These are phyloP conservation scores for Zymoseptoria crescenta DNA, from an alignment of 2,329 filamentous ascomycete genomes.

Conservation along the genomic window DNA sequence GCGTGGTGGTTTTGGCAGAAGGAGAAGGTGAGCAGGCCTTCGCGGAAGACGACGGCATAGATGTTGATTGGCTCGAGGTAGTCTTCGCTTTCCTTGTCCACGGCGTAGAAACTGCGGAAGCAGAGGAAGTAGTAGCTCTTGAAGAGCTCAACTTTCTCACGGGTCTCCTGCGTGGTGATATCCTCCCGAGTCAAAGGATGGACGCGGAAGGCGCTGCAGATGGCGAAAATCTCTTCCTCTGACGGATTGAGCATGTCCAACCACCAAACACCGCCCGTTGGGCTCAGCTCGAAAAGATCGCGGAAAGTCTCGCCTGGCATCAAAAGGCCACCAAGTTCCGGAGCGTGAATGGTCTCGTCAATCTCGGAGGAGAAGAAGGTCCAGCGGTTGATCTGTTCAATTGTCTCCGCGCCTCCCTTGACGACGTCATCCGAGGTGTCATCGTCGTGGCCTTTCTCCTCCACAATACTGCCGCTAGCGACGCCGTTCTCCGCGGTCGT, in stretches of 20 bases:
- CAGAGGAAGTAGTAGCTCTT: slow-evolving; percentile 97
- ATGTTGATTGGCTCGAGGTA: slow-evolving; percentile 94
- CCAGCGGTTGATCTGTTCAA: slow-evolving; percentile 61
- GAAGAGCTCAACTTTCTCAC: slow-evolving; percentile 97
- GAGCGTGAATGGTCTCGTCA: slow-evolving; percentile 86
- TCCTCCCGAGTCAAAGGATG: slow-evolving; percentile 95
- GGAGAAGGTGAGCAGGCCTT: slow-evolving; percentile 91
- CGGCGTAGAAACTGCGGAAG: slow-evolving; percentile 85
- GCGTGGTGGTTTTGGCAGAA: slow-evolving; percentile 84
- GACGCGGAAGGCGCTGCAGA: slow-evolving; percentile 91
- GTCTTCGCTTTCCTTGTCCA: slow-evolving; percentile 68
- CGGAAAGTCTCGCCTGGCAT: slow-evolving; percentile 84
- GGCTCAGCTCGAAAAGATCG: slow-evolving; percentile 69
- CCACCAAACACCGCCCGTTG: slow-evolving; percentile 90
- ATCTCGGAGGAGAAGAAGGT: slow-evolving; percentile 95
- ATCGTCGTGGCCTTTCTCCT: slow-evolving; percentile 36
- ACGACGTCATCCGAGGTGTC: slow-evolving; percentile 23
- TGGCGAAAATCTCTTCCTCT: slow-evolving; percentile 75
- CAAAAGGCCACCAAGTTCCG: slow-evolving; percentile 78
- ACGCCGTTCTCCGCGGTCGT: slow-evolving; percentile 12
- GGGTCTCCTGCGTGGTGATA: slow-evolving; percentile 88
- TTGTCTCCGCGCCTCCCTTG: slow-evolving; percentile 9
- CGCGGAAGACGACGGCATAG: slow-evolving; percentile 92
- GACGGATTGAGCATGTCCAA: slow-evolving; percentile 86
- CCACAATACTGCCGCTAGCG: background rate